Percentiles rank a stretch among this genome's conserved stretches.
Evolutionary conservation across 148 eudicot genomes (phyloP).

Genomic region (Cornus suecica): DNA sequence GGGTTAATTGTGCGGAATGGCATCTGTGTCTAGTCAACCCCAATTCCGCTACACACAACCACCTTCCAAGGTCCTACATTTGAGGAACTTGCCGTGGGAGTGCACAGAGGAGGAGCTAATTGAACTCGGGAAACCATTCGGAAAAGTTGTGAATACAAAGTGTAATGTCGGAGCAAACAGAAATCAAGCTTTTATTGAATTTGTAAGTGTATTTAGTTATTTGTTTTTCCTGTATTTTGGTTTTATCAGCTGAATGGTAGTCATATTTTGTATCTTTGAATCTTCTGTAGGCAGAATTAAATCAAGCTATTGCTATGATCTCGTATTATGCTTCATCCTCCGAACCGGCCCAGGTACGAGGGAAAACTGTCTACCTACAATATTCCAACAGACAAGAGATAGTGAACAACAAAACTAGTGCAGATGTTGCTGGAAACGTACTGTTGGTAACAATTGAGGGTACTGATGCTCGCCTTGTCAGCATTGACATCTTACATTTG

Average conservation of each 20-base stretch:
- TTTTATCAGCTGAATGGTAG: slow-evolving; percentile 5
- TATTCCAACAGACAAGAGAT: slow-evolving; percentile 98
- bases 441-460: slow-evolving; percentile 95
- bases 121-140: slow-evolving; percentile 93
- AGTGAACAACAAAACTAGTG: slow-evolving; percentile 96
- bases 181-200: slow-evolving; percentile 97
- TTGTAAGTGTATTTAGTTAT: slow-evolving; percentile 49
- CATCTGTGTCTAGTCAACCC: slow-evolving; percentile 94
- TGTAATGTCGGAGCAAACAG: slow-evolving; percentile 98
- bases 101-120: slow-evolving; percentile 91
- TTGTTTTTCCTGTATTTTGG: background rate
- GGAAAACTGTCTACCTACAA: slow-evolving; percentile 94
- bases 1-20: slow-evolving; percentile 40
- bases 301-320: slow-evolving; percentile 98
- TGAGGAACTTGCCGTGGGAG: slow-evolving; percentile 99
- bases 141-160: slow-evolving; percentile 93
- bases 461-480: slow-evolving; percentile 94
- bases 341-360: slow-evolving; percentile 97
- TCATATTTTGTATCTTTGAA: slow-evolving; percentile 10
- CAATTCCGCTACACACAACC: slow-evolving; percentile 98
- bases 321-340: slow-evolving; percentile 97
- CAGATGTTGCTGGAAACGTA: slow-evolving; percentile 94
- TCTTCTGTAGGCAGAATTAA: slow-evolving; percentile 69
- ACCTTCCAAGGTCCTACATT: slow-evolving; percentile 97
- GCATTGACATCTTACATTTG: slow-evolving; percentile 96